Evolutionary conservation across 164 flowering plant genomes (phyloP).

Genomic region (Berberis vulgaris): DNA sequence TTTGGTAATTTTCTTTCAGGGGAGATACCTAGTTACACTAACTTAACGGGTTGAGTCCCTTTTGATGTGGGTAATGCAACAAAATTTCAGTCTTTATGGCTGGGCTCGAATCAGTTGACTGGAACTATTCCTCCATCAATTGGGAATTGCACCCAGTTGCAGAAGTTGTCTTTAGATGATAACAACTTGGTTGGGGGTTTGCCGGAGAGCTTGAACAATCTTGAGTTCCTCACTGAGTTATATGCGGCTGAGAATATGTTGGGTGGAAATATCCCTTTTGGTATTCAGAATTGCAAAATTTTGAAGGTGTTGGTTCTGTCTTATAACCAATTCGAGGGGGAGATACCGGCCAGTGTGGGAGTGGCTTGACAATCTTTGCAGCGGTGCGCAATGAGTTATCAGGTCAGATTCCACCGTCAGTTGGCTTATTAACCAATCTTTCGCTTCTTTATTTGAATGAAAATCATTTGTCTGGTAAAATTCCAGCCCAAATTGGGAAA

Average conservation of each 20-base stretch:
- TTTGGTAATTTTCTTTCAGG: too few relatives aligned
- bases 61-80: constrained; percentile 35
- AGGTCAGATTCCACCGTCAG: constrained; percentile 56
- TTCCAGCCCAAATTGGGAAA: constrained; percentile 60
- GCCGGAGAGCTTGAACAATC: constrained; percentile 38
- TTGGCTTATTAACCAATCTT: constrained; percentile 48
- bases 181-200: constrained; percentile 44
- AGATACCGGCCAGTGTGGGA: constrained; percentile 44
- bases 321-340: constrained; percentile 40
- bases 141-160: constrained; percentile 43
- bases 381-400: constrained; percentile 31
- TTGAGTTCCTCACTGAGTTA: constrained; percentile 27
- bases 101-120: constrained; percentile 33
- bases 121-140: constrained; percentile 46
- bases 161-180: constrained; percentile 25
- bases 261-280: constrained; percentile 42
- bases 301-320: constrained; percentile 38
- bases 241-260: constrained; percentile 37
- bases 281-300: constrained; percentile 25
- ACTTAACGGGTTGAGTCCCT: constrained; percentile 49
- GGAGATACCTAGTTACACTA: too few relatives aligned
- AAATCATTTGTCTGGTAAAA: constrained; percentile 46
- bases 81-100: constrained; percentile 21
- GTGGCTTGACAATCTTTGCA: constrained; percentile 25
- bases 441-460: constrained; percentile 32